Base-by-base conservation (phyloP, 228 moss, liverwort and hornwort genomes). In the Sphagnum magellanicum region DNA sequence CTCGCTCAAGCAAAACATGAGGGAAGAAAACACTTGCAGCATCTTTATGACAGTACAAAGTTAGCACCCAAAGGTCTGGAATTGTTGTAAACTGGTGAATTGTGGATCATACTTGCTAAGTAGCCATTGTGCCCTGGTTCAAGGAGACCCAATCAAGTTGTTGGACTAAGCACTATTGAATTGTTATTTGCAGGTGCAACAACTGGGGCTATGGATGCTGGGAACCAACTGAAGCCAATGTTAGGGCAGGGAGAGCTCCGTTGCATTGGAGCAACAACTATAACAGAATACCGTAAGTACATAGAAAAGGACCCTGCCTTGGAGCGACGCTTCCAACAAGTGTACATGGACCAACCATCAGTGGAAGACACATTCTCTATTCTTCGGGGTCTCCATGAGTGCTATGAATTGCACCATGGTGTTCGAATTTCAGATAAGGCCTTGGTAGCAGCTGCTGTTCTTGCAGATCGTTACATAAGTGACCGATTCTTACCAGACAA, bases 241-340 rank as follows among this genome's bases (percentile, higher is more conserved):
- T 50, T 79, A 10, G 78, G 70, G 6, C 52, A 74, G 48, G 78
- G 78, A 14, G 70, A 78, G 57, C 67, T 78, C 50, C 70, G 74
- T 4, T 78, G 78, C 47, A 74, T 78, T 50, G 78, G 78, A 10
- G 78, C 78, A 65, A 78, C 78, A 4, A 74, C 78, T 53, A 66
- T 78, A 0, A 67, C 74, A 5, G 74, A 78, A 67, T 78, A 78
- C 51, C 65, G 78, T 4, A 74, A 78, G 17, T 78, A 78, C 63
- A 52, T 78, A 61, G 78, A 78, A 63, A 78, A 78, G 50, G 78
- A 78, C 52, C 53, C 74, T 11, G 78, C 78, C 1, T 57, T 79
- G 17, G 78, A 79, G 64, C 70, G 78, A 13, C 60, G 74, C 61
- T 79, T 79, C 55, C 78, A 79, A 63, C 78, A 79, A 60, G 78